Evolutionary conservation across 306 rosid species (phyloP).

Genomic region (Adenanthera pavonina): DNA sequence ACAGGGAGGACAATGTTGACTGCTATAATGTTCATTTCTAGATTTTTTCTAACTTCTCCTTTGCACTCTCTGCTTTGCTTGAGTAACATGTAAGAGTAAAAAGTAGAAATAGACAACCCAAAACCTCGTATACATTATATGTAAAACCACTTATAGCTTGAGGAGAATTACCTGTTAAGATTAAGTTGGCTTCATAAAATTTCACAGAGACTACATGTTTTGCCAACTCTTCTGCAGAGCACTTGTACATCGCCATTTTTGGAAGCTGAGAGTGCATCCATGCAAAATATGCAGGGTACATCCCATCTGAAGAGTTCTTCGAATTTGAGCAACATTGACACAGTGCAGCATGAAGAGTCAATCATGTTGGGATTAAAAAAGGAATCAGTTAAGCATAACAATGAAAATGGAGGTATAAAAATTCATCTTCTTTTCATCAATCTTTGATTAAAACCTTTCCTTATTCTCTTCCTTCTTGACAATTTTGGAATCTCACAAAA

Average conservation of each 20-base stretch:
- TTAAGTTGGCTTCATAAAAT: conserved; percentile 52
- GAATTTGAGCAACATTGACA: conserved; percentile 48
- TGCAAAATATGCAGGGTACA: conserved; percentile 66
- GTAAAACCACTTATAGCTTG: conserved; percentile 38
- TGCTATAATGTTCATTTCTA: conserved; percentile 2
- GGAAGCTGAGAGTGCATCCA: conserved; percentile 65
- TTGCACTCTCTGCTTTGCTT: background rate
- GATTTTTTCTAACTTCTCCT: background rate
- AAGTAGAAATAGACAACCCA: conserved; percentile 15
- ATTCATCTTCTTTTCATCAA: conserved; percentile 21
- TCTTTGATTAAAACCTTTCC: conserved; percentile 19
- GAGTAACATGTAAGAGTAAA: conserved; percentile 23
- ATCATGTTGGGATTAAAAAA: conserved; percentile 18
- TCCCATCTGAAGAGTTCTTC: conserved; percentile 57
- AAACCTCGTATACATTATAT: conserved; percentile 7
- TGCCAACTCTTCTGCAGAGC: conserved; percentile 62
- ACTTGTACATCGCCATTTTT: conserved; percentile 60
- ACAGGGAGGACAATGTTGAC: background rate
- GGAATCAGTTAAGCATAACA: conserved; percentile 41
- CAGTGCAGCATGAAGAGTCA: conserved; percentile 40
- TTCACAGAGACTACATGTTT: conserved; percentile 54
- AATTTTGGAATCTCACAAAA: background rate
- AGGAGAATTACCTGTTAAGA: conserved; percentile 40
- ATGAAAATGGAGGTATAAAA: conserved; percentile 51
- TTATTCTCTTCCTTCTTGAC: conserved; percentile 22